phyloP scores from a whole-genome alignment of 1,284 basidiomycete genomes.

The Dichomitus squalens region DNA sequence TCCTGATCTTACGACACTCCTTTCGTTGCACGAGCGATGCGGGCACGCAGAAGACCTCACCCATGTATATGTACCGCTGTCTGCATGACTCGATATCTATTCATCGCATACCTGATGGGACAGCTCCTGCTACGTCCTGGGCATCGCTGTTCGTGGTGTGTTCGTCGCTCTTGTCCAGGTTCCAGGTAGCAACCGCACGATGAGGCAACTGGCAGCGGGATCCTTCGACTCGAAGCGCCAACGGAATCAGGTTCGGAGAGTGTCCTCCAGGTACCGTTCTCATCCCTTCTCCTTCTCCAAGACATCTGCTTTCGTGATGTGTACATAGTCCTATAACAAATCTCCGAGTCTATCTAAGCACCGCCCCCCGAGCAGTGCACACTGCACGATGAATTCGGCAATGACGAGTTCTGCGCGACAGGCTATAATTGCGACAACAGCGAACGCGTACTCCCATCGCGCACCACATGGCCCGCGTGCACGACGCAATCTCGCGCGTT shows the following conservation, averaged over 20 bases:
- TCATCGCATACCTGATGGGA: constrained; percentile 5
- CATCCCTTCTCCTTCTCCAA: too few relatives aligned
- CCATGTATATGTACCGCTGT: constrained; percentile 22
- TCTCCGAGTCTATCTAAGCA: too few relatives aligned
- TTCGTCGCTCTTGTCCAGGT: constrained; percentile 1
- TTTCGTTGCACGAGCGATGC: constrained; percentile 12
- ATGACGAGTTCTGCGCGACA: too few relatives aligned
- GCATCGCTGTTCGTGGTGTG: constrained; percentile 3
- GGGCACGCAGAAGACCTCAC: constrained; percentile 17
- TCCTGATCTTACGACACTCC: constrained; percentile 1
- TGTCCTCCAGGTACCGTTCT: too few relatives aligned
- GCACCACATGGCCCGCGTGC: constrained; percentile 2
- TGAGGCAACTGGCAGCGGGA: too few relatives aligned
- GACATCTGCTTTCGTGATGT: too few relatives aligned
- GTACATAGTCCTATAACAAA: too few relatives aligned
- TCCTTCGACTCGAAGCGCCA: too few relatives aligned
- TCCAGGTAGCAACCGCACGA: too few relatives aligned
- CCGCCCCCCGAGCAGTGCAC: too few relatives aligned
- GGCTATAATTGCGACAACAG: neutral
- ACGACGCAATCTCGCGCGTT: constrained; percentile 4
- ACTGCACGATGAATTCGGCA: neutral
- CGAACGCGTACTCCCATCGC: neutral
- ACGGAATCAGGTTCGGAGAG: too few relatives aligned
- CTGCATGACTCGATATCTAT: constrained; percentile 12
- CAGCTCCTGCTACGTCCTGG: neutral